Percentiles rank a stretch among this genome's conserved stretches.
Conservation (phyloP, 345 rosid species). For the Gossypium thurberi region DNA sequence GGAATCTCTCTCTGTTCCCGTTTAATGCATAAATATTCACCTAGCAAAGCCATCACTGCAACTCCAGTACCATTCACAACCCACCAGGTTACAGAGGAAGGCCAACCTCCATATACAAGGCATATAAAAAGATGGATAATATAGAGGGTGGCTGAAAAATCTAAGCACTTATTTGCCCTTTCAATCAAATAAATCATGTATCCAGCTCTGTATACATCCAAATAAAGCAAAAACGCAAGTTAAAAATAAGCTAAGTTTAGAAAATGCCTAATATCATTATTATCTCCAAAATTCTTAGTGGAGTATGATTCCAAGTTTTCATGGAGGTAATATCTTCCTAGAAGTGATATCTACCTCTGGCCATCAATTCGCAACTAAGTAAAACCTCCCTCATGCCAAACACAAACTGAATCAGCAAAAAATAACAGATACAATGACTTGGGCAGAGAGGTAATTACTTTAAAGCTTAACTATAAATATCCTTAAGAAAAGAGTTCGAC, state of each 20-base stretch:
- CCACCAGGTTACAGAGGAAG: conserved; percentile 94
- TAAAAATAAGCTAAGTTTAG: background rate
- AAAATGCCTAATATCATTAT: background rate
- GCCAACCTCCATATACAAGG: conserved; percentile 94
- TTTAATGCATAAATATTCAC: conserved; percentile 77
- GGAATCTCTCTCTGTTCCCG: conserved; percentile 77
- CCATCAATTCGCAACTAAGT: background rate
- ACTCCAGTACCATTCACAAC: conserved; percentile 73
- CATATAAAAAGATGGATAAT: conserved; percentile 76
- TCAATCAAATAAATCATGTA: conserved; percentile 81
- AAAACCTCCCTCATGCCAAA: background rate
- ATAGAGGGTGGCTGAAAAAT: conserved; percentile 82
- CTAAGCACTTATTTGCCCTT: conserved; percentile 89
- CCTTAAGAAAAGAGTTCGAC: background rate
- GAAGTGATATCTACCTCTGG: background rate
- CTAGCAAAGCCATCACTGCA: conserved; percentile 71
- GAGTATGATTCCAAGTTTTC: background rate
- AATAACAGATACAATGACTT: background rate
- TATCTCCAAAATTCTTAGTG: background rate
- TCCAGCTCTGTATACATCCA: conserved; percentile 51
- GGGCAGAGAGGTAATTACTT: background rate
- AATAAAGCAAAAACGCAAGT: background rate
- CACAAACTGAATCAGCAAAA: background rate
- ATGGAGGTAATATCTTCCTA: background rate
- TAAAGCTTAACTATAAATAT: background rate